These are phyloP conservation scores for Papiliotrema fonsecae DNA, from an alignment of 1,284 basidiomycete species.

Conservation along the genomic window DNA sequence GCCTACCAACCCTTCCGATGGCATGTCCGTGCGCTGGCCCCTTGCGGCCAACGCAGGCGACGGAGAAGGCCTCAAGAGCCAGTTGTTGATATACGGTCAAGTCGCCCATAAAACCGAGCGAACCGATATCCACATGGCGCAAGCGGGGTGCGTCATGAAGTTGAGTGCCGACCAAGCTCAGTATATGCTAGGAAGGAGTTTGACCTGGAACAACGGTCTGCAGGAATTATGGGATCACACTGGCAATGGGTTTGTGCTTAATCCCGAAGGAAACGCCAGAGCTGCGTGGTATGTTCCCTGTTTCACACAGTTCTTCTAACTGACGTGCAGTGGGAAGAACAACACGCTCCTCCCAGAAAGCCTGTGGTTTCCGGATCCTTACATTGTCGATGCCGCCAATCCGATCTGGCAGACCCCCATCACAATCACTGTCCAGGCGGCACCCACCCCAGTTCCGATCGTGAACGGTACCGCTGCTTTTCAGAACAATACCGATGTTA, in stretches of 20 bases:
- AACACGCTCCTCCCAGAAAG: neutral
- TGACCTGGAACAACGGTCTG: conserved; percentile 3
- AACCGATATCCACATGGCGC: neutral
- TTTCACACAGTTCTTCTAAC: too few species aligned
- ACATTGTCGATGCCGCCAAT: neutral
- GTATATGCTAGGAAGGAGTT: conserved; percentile 1
- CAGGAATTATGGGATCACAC: conserved; percentile 3
- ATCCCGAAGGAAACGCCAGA: neutral
- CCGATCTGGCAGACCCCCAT: neutral
- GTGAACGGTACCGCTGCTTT: neutral
- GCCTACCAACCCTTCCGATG: neutral
- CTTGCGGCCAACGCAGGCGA: neutral
- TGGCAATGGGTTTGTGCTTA: neutral
- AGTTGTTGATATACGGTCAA: neutral
- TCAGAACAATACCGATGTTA: too few species aligned
- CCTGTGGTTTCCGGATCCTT: neutral
- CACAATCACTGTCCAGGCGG: neutral
- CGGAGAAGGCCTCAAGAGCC: neutral
- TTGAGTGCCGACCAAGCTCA: neutral
- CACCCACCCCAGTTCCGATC: too few species aligned
- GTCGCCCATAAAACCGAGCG: conserved; percentile 1
- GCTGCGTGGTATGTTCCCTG: neutral
- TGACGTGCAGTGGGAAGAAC: too few species aligned
- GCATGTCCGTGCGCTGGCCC: neutral
- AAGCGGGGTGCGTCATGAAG: neutral